These are phyloP conservation scores for Neofusicoccum sp. DNA, from an alignment of 2,329 filamentous ascomycete genomes.

Conservation along the genomic window DNA sequence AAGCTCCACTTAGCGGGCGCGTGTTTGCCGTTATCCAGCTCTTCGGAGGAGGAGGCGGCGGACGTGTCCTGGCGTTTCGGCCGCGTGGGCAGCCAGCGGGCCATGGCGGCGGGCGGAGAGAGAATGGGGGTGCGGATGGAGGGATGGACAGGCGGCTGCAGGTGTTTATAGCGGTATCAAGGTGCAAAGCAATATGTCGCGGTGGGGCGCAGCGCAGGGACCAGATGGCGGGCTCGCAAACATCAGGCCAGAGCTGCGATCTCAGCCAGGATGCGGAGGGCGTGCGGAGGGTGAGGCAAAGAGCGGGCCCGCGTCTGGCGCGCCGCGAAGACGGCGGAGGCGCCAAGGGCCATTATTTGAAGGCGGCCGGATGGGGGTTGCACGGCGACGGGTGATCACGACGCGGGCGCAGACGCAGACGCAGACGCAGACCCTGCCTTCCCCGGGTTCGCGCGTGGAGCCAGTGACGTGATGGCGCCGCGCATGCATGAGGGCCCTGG, in stretches of 20 bases:
- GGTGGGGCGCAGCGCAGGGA: background rate
- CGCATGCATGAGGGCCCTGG: no score
- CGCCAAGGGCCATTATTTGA: no score
- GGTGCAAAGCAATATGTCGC: background rate
- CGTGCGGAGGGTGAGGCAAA: background rate
- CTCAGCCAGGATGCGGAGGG: background rate
- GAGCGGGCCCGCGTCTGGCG: background rate
- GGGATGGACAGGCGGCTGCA: background rate
- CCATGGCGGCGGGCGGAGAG: background rate
- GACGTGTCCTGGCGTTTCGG: background rate
- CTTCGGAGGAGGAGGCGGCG: background rate
- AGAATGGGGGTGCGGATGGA: background rate
- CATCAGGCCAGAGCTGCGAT: background rate
- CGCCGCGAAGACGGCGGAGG: background rate
- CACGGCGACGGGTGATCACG: no score
- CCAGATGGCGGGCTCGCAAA: background rate
- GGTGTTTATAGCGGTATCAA: background rate
- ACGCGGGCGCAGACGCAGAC: background rate
- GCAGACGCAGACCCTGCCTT: background rate
- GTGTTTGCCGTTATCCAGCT: background rate
- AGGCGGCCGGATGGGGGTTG: no score
- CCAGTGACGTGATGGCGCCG: no score
- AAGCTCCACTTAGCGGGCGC: constrained; percentile 55
- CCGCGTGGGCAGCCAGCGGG: constrained; percentile 10
- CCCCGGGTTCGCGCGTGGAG: constrained; percentile 10